Conservation (phyloP, 345 rosid species). For the Eutrema japonicum region DNA sequence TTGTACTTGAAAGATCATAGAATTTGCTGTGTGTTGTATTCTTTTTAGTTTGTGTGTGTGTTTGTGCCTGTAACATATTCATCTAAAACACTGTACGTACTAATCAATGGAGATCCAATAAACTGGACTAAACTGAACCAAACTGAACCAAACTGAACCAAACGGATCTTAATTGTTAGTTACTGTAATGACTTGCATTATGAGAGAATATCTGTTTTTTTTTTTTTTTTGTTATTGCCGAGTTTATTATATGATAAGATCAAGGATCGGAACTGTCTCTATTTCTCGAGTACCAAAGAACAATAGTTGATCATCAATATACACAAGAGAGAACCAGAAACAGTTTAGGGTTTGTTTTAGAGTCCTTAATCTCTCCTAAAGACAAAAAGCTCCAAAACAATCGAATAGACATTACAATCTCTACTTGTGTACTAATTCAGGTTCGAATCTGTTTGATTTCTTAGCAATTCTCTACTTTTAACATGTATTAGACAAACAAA, state of each 20-base stretch:
- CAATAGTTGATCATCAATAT: neutral
- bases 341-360: neutral
- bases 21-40: constrained; percentile 29
- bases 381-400: neutral
- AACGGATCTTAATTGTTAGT: neutral
- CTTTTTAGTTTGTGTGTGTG: constrained; percentile 26
- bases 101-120: neutral
- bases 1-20: constrained; percentile 1
- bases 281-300: neutral
- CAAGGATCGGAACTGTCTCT: neutral
- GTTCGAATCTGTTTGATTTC: neutral
- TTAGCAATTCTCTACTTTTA: neutral
- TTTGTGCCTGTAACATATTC: constrained; percentile 17
- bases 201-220: neutral
- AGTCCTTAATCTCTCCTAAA: neutral
- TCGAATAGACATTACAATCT: neutral
- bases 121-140: neutral
- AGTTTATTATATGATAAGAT: neutral
- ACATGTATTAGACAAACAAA: neutral
- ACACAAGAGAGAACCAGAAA: neutral
- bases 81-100: neutral
- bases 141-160: neutral
- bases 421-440: neutral
- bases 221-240: neutral
- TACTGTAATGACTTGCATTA: constrained; percentile 7